A percentile compares a stretch with the other conserved stretches of the same genome.
Conservation (phyloP, 2,329 filamentous ascomycete species). For the Beauveria brongniartii region DNA sequence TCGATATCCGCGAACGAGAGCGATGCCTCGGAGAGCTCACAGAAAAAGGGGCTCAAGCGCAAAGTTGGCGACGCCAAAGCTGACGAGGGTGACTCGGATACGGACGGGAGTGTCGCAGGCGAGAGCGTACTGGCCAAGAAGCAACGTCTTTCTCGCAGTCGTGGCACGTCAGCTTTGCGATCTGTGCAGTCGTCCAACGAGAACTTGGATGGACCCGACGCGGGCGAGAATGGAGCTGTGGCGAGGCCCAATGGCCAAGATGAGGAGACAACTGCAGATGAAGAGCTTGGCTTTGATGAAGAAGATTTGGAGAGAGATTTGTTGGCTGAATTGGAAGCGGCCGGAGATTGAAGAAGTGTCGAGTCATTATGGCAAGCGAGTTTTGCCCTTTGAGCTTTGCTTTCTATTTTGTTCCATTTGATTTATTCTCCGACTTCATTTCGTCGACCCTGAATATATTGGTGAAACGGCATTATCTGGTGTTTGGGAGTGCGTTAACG, state of each 20-base stretch:
- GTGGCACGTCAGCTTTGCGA: conserved; percentile 39
- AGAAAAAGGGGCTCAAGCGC: conserved; percentile 25
- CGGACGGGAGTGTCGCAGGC: conserved; percentile 19
- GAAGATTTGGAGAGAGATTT: conserved; percentile 57
- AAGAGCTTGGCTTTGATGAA: conserved; percentile 37
- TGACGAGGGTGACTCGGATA: conserved; percentile 26
- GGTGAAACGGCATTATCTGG: conserved; percentile 9
- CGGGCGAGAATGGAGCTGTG: conserved; percentile 14
- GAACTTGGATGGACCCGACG: conserved; percentile 10
- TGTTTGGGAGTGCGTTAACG: conserved; percentile 5
- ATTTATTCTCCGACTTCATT: neutral
- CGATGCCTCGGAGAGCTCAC: conserved; percentile 19
- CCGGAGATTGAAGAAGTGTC: conserved; percentile 16
- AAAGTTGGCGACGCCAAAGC: conserved; percentile 22
- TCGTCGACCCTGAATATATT: neutral
- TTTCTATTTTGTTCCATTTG: neutral
- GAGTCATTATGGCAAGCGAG: neutral
- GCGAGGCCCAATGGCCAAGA: neutral
- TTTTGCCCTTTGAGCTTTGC: neutral
- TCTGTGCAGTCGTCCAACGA: conserved; percentile 35
- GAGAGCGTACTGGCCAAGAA: conserved; percentile 42
- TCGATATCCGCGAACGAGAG: conserved; percentile 20
- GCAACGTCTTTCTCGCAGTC: conserved; percentile 37
- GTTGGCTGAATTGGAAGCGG: conserved; percentile 48
- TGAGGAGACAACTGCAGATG: conserved; percentile 21